Evolutionary conservation across 495 filamentous ascomycete genomes (phyloP).

Genomic region (Penicillium lagena): DNA sequence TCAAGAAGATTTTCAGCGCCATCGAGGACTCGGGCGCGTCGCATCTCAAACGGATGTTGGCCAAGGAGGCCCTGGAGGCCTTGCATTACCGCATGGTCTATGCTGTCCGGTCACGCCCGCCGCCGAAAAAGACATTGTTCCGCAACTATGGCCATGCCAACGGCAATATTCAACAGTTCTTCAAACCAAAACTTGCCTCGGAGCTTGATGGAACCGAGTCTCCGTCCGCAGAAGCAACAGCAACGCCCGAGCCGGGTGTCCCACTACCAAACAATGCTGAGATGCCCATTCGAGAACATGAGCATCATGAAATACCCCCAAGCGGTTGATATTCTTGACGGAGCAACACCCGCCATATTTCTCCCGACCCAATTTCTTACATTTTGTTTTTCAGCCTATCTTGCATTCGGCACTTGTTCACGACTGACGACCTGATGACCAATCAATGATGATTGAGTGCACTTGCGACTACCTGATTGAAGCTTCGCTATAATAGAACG

Average conservation of each 20-base stretch:
- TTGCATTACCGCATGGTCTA: constrained; percentile 65
- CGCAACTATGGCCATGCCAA: constrained; percentile 21
- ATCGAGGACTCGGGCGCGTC: constrained; percentile 73
- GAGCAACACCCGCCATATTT: too few relatives aligned
- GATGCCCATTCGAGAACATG: constrained; percentile 12
- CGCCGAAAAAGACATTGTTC: constrained; percentile 53
- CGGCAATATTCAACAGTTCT: constrained; percentile 6
- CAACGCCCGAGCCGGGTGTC: background rate
- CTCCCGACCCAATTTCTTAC: too few relatives aligned
- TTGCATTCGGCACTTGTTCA: background rate
- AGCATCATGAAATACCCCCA: background rate
- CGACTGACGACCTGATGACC: background rate
- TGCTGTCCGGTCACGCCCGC: constrained; percentile 60
- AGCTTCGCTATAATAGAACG: too few relatives aligned
- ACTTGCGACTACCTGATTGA: background rate
- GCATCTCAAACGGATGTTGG: constrained; percentile 63
- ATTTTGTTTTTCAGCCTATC: too few relatives aligned
- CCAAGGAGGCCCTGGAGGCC: constrained; percentile 65
- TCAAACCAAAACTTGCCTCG: constrained; percentile 1
- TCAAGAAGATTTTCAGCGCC: constrained; percentile 60
- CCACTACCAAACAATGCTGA: background rate
- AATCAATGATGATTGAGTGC: background rate
- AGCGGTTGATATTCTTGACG: too few relatives aligned
- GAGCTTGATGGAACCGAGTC: background rate
- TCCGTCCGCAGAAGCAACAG: background rate